Base-by-base conservation (phyloP, 768 basidiomycete genomes). In the Boletus insuetus region DNA sequence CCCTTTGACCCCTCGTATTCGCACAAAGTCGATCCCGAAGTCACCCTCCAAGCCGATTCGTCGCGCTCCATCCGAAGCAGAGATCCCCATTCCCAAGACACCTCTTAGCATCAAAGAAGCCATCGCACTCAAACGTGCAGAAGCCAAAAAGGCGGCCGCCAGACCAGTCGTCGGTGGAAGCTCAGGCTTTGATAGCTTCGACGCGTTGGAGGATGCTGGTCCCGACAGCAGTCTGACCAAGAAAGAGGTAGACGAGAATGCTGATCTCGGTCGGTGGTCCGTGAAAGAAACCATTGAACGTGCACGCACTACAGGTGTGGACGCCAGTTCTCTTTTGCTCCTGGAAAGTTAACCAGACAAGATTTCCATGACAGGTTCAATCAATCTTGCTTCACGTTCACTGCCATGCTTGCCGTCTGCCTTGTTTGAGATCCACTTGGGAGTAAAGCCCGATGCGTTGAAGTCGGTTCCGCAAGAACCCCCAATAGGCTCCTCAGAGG, bases 351-450 rank as follows among this genome's bases (percentile, higher is more conserved):
- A 64, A 82, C 77, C 63, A 64, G 61, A 65, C 71, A 80, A 78
- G 79, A 65, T 71, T 56, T 59, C 38, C 59, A 59, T 56, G 50
- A 72, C 77, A 90, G 90, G 89, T 60, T 76, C 80, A 37, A 75
- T 93, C 64, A 93, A 92, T 71, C 73, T 93, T 59, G 79, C 86
- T 7, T 84, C 89, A 22, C 84, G 91, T 56, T 82, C 80, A 46
- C 73, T 94, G 57, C 79, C 77, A 4, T 89, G 89, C 66, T 67
- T 93, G 20, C 91, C 91, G 5, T 86, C 87, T 4, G 85, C 82
- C 1, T 73, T 94, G 24, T 94, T 90, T 63, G 87, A 91, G 60
- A 80, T 90, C 11, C 91, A 93, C 70, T 77, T 94, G 26, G 85
- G 84, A 7, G 73, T 94, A 50, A 89, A 77, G 6, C 86, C 91